phyloP scores from a whole-genome alignment of 495 filamentous ascomycete species.

The Chaetomium cochliodes region DNA sequence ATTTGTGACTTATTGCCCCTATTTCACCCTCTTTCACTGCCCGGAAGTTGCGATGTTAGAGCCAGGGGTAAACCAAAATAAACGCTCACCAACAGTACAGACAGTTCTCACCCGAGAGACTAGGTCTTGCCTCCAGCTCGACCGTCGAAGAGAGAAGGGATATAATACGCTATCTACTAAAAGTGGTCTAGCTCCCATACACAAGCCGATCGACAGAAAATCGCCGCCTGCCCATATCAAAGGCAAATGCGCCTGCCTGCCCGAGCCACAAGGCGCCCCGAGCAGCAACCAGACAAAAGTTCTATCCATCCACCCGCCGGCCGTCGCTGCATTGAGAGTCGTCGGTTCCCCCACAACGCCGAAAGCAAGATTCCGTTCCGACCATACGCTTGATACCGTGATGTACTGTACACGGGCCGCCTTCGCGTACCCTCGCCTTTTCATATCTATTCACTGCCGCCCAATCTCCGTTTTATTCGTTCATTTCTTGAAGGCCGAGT shows the following conservation, averaged over 20 bases:
- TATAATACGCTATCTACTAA: slow-evolving; percentile 16
- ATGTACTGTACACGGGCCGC: slow-evolving; percentile 9
- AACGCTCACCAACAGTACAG: too few species aligned
- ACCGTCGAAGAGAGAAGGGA: slow-evolving; percentile 4
- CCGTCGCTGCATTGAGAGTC: slow-evolving; percentile 17
- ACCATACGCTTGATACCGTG: slow-evolving; percentile 6
- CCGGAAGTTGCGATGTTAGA: not conserved
- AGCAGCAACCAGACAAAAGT: not conserved
- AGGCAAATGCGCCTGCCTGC: slow-evolving; percentile 4
- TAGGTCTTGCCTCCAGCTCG: not conserved
- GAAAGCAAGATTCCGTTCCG: slow-evolving; percentile 17
- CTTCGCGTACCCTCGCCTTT: not conserved
- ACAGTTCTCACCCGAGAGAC: too few species aligned
- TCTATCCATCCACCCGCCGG: slow-evolving; percentile 18
- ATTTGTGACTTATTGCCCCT: not conserved
- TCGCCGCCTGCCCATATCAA: slow-evolving; percentile 2
- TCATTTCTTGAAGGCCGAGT: slow-evolving; percentile 33
- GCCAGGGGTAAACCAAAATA: not conserved
- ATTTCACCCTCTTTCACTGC: not conserved
- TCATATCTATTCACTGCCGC: not conserved
- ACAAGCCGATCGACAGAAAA: slow-evolving; percentile 3
- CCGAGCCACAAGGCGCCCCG: slow-evolving; percentile 5
- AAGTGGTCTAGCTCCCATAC: not conserved
- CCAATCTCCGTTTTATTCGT: not conserved
- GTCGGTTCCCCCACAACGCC: slow-evolving; percentile 18